Evolutionary conservation across 768 basidiomycete species (phyloP), one percentile per base, ranked within the genome.

Genomic region (Tulasnella sp.): DNA sequence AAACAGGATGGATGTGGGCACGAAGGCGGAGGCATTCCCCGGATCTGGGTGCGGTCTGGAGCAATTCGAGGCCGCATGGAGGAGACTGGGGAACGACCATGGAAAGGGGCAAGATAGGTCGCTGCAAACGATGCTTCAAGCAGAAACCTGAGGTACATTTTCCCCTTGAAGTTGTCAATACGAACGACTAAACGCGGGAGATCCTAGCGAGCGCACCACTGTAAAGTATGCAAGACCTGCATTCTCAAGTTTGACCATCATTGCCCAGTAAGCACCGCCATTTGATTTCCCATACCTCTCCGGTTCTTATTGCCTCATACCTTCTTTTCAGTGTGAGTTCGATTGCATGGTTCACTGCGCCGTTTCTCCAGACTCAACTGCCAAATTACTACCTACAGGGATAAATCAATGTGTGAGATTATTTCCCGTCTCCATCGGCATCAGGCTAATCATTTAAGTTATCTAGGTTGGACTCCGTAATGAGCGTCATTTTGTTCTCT

Each of bases 401-500:
- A 91, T 98, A 74, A 98, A 98, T 85, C 95, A 96, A 90, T 99
- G 97, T 84, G 97, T 85, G 76, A 80, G 84, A 68, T 38, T 27
- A 39, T 39, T 40, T 31, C 21, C 38, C 21, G 36, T 3, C 36
- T 1, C 19, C 56, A 31, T 31, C 5, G 21, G 31, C 31, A n/a
- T 27, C 4, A 18, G 6, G 6, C 36, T 72, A 39, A 72, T 24
- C 24, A 40, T 39, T 42, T 24, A 27, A 40, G 34, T 44, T 44
- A 44, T 44, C 58, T 77, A 86, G 85, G 85, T 99, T 68, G 97
- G 97, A 16, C 85, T 99, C 9, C 88, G 97, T 84, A 99, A 99
- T 82, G 97, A 98, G 84, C 91, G 97, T 0, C 96, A 98, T 86
- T 99, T 99, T 83, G 89, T 97, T 52, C 87, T 99, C 72, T 99